phyloP scores from a whole-genome alignment of 495 filamentous ascomycete species.

The Pyronema omphalodes region DNA sequence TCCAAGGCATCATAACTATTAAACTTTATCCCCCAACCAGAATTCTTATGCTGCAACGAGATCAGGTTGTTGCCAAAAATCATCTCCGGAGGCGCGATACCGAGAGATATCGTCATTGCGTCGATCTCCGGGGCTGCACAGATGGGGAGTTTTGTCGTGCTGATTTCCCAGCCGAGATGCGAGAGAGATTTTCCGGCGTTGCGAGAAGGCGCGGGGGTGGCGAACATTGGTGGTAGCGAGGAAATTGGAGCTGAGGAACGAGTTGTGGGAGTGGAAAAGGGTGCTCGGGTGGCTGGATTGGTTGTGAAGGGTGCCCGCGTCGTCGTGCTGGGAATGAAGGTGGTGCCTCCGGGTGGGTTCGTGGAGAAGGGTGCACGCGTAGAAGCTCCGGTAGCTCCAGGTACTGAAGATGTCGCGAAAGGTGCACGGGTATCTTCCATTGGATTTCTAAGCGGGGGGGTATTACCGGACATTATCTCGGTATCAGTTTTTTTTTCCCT shows the following conservation, averaged over 20 bases:
- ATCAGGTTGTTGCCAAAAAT: conserved; percentile 93
- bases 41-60: conserved; percentile 45
- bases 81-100: conserved; percentile 89
- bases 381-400: too few species aligned
- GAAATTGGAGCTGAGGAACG: not conserved
- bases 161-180: conserved; percentile 26
- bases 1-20: conserved; percentile 74
- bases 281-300: not conserved
- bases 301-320: too few species aligned
- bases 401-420: too few species aligned
- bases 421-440: too few species aligned
- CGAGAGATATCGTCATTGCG: conserved; percentile 54
- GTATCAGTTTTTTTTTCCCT: too few species aligned
- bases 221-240: not conserved
- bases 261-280: not conserved
- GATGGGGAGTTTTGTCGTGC: conserved; percentile 61
- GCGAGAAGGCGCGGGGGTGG: not conserved
- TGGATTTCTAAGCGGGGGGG: too few species aligned
- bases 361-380: too few species aligned
- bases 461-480: too few species aligned
- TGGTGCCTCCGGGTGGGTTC: too few species aligned
- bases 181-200: conserved; percentile 13
- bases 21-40: conserved; percentile 60
- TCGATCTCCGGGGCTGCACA: conserved; percentile 82
- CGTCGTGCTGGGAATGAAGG: too few species aligned